Percentiles rank a stretch among this genome's conserved stretches.
These are phyloP conservation scores for Simmondsia chinensis DNA, from an alignment of 148 eudicot species.

Conservation along the genomic window DNA sequence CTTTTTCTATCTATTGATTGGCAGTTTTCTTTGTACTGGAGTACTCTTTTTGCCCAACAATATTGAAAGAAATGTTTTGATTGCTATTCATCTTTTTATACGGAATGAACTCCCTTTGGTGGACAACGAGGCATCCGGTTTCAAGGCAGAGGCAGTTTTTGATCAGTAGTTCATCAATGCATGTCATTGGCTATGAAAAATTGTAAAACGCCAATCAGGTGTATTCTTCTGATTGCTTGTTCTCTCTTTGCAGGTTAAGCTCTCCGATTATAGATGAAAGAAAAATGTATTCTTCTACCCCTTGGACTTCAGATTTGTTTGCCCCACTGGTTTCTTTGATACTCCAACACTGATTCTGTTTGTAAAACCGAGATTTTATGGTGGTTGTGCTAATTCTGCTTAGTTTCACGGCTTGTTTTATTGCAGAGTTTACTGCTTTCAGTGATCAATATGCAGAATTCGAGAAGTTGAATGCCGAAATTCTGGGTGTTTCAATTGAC, in stretches of 20 bases:
- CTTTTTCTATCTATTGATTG: too few relatives aligned
- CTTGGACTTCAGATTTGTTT: slow-evolving; percentile 3
- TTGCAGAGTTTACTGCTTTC: slow-evolving; percentile 3
- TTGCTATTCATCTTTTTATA: too few relatives aligned
- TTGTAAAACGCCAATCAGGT: too few relatives aligned
- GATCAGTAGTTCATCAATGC: slow-evolving; percentile 10
- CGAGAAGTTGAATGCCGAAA: slow-evolving; percentile 3
- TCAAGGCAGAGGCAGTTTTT: slow-evolving; percentile 11
- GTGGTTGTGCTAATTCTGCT: too few relatives aligned
- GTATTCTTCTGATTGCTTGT: background rate
- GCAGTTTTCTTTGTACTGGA: too few relatives aligned
- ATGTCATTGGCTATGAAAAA: background rate
- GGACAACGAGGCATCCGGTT: slow-evolving; percentile 6
- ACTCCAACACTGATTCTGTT: too few relatives aligned
- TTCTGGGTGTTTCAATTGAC: slow-evolving; percentile 3
- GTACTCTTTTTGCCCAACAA: too few relatives aligned
- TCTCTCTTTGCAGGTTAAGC: background rate
- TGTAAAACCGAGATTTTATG: too few relatives aligned
- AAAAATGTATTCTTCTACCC: slow-evolving; percentile 5
- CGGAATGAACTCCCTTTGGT: slow-evolving; percentile 9
- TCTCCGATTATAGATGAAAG: background rate
- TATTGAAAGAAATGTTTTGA: too few relatives aligned
- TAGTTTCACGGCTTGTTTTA: too few relatives aligned
- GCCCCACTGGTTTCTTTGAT: slow-evolving; percentile 3
- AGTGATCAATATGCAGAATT: slow-evolving; percentile 1